Percentiles rank a stretch among this genome's conserved stretches.
phyloP scores from a whole-genome alignment of 2,329 filamentous ascomycete species.

The Penicillium sp. region DNA sequence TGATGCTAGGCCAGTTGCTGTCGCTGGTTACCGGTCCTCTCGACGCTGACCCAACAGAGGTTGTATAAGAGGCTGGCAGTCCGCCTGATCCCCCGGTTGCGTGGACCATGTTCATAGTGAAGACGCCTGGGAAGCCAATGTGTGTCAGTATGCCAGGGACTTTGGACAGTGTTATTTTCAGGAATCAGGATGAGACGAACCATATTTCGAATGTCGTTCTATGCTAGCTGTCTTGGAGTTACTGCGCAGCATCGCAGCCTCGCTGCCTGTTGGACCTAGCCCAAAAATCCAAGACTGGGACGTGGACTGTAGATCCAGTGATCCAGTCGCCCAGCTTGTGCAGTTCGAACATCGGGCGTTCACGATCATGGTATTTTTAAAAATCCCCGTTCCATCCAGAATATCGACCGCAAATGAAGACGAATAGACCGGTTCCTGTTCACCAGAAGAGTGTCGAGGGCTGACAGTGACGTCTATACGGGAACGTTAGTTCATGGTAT shows the following conservation, averaged over 20 bases:
- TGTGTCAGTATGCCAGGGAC: not conserved
- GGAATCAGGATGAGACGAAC: conserved; percentile 4
- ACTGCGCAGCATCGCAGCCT: conserved; percentile 9
- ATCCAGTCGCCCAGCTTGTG: conserved; percentile 14
- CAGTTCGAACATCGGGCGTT: conserved; percentile 22
- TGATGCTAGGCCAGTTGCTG: conserved; percentile 20
- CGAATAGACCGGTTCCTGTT: conserved; percentile 18
- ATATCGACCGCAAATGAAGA: conserved; percentile 15
- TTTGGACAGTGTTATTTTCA: too few species aligned
- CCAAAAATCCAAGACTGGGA: conserved; percentile 20
- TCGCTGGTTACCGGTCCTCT: conserved; percentile 8
- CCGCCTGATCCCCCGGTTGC: conserved; percentile 18
- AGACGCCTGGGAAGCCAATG: conserved; percentile 8
- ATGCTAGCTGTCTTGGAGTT: conserved; percentile 17
- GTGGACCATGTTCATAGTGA: conserved; percentile 19
- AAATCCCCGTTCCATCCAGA: conserved; percentile 14
- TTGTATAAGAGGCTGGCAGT: conserved; percentile 10
- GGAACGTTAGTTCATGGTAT: too few species aligned
- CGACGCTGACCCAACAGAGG: conserved; percentile 8
- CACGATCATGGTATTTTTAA: conserved; percentile 12
- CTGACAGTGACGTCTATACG: conserved; percentile 22
- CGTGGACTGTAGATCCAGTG: conserved; percentile 15
- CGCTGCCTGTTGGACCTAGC: conserved; percentile 13
- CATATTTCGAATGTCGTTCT: conserved; percentile 21
- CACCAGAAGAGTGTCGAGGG: conserved; percentile 18